Evolutionary conservation across 2,329 filamentous ascomycete genomes (phyloP).

Genomic region (Didymella segeticola): DNA sequence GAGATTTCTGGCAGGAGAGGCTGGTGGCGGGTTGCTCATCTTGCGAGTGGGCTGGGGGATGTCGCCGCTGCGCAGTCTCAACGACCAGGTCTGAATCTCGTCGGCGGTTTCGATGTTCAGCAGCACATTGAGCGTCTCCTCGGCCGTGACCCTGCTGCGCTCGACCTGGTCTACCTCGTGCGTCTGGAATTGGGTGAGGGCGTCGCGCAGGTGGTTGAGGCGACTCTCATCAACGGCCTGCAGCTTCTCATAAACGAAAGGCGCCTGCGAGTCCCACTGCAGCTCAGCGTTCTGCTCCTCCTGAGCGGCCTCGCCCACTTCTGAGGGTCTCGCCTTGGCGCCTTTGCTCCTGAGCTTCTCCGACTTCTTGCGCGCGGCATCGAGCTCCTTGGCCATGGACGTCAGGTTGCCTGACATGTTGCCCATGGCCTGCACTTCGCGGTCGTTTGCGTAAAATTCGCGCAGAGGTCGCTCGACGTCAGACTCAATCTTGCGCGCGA

Average conservation of each 20-base stretch:
- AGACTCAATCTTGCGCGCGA: constrained; percentile 81
- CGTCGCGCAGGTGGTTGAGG: constrained; percentile 86
- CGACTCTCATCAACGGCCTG: constrained; percentile 90
- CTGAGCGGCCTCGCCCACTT: constrained; percentile 75
- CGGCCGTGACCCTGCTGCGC: constrained; percentile 74
- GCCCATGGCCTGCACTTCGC: constrained; percentile 79
- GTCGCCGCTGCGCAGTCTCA: constrained; percentile 52
- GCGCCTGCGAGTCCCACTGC: constrained; percentile 93
- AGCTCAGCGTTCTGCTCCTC: constrained; percentile 78
- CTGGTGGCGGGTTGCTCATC: constrained; percentile 35
- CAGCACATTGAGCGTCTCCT: constrained; percentile 79
- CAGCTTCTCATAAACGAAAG: constrained; percentile 91
- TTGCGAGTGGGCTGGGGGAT: constrained; percentile 41
- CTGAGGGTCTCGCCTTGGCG: constrained; percentile 75
- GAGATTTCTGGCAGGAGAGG: constrained; percentile 43
- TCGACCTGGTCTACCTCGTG: constrained; percentile 89
- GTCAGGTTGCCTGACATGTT: constrained; percentile 82
- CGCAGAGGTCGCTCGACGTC: constrained; percentile 88
- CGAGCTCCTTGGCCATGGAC: constrained; percentile 83
- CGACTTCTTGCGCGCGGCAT: constrained; percentile 82
- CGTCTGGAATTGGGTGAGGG: constrained; percentile 90
- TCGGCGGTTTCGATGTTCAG: constrained; percentile 85
- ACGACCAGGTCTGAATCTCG: constrained; percentile 79
- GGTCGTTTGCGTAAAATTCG: constrained; percentile 72
- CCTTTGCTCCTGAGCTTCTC: constrained; percentile 85